Conservation (phyloP, 75 land plant genomes). For the Selaginella tamariscina region DNA sequence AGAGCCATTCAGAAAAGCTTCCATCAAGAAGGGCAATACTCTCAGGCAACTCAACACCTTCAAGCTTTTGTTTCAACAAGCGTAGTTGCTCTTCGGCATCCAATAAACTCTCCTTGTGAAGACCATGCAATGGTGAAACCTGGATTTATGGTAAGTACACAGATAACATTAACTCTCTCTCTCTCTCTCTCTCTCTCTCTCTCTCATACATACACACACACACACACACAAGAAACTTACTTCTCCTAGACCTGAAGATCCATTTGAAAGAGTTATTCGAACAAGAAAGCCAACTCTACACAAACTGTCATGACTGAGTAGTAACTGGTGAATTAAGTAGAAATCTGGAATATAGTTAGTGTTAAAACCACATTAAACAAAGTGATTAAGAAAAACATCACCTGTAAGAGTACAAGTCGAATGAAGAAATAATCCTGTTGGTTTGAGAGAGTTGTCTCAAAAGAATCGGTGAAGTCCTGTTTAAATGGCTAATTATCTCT, state of each 20-base stretch:
- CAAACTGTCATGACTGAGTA: neutral
- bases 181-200: neutral
- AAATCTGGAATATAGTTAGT: neutral
- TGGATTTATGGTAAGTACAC: constrained; percentile 16
- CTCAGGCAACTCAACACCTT: constrained; percentile 31
- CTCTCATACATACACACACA: too few species aligned
- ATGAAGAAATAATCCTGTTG: constrained; percentile 21
- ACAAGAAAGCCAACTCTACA: neutral
- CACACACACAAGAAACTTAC: too few species aligned
- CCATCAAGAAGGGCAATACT: constrained; percentile 55
- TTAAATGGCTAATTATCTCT: constrained; percentile 34
- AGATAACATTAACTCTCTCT: neutral
- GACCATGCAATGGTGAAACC: constrained; percentile 79
- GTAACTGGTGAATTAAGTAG: neutral
- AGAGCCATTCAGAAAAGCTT: constrained; percentile 64
- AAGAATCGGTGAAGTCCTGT: constrained; percentile 34
- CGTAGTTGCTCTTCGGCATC: constrained; percentile 77
- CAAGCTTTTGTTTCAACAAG: constrained; percentile 38
- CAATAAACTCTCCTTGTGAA: constrained; percentile 39
- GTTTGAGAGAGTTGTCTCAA: constrained; percentile 11
- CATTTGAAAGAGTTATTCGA: neutral
- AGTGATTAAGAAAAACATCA: constrained; percentile 1
- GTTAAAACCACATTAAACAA: neutral
- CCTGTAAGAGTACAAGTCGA: constrained; percentile 43
- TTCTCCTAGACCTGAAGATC: neutral